Conservation (phyloP, 352 stramenopile species). For the Phytophthora brassicae region DNA sequence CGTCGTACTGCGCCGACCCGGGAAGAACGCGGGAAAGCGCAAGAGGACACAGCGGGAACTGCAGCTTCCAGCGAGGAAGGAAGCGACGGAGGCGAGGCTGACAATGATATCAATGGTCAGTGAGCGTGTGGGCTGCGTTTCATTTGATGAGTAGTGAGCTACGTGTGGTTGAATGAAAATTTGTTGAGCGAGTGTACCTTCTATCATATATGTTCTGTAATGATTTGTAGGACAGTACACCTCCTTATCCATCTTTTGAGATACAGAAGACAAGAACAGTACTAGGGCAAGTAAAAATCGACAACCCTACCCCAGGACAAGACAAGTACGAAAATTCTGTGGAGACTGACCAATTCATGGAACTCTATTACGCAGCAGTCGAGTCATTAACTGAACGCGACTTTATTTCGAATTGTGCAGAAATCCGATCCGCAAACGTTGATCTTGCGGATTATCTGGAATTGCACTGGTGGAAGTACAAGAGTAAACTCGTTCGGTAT, state of each 20-base stretch:
- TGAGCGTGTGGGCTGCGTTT: not conserved
- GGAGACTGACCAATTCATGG: not conserved
- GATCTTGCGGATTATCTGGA: too few relatives aligned
- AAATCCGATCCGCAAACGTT: not conserved
- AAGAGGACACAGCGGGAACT: constrained; percentile 21
- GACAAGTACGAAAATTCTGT: constrained; percentile 12
- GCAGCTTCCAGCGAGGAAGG: not conserved
- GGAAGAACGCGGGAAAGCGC: constrained; percentile 6
- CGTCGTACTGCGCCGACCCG: constrained; percentile 19
- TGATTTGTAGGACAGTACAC: not conserved
- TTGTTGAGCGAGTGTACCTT: constrained; percentile 6
- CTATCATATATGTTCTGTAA: not conserved
- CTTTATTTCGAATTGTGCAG: not conserved
- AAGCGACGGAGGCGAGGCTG: not conserved
- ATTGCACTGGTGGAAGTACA: too few relatives aligned
- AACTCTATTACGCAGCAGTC: constrained; percentile 4
- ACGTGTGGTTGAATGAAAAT: not conserved
- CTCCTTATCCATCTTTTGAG: not conserved
- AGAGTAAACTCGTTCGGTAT: too few relatives aligned
- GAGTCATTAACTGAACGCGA: not conserved
- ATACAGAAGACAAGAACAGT: not conserved
- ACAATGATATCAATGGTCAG: not conserved
- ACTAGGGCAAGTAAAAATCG: constrained; percentile 5
- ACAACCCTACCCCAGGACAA: constrained; percentile 5
- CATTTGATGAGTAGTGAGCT: not conserved